Percentiles rank a stretch among this genome's conserved stretches.
These are phyloP conservation scores for Pseudogymnoascus sp. DNA, from an alignment of 2,329 filamentous ascomycete species.

Conservation along the genomic window DNA sequence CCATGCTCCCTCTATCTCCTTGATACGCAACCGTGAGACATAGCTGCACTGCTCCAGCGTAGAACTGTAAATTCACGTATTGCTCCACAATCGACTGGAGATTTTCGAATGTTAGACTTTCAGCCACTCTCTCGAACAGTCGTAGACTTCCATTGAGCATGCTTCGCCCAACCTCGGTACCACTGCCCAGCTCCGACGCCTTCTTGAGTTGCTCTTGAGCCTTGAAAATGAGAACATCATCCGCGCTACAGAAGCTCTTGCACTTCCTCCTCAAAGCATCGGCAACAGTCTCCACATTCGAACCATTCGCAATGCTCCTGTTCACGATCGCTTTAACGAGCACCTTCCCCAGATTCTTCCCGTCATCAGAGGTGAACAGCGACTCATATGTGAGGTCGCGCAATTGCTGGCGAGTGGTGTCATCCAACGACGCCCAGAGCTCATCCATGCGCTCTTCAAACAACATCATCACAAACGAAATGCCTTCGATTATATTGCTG, in stretches of 20 bases:
- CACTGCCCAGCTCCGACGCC: constrained; percentile 69
- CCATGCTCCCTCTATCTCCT: constrained; percentile 79
- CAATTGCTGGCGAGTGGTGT: constrained; percentile 60
- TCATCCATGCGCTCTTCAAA: constrained; percentile 92
- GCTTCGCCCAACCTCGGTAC: constrained; percentile 68
- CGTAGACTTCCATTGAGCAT: constrained; percentile 82
- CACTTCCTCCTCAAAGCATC: constrained; percentile 88
- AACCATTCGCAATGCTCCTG: constrained; percentile 91
- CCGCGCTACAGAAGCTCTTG: constrained; percentile 93
- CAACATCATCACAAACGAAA: constrained; percentile 89
- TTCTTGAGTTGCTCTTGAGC: constrained; percentile 91
- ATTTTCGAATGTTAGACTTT: constrained; percentile 72
- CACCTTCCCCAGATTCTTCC: constrained; percentile 85
- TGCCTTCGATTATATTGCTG: constrained; percentile 87
- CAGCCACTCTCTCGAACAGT: constrained; percentile 83
- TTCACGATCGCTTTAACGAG: constrained; percentile 98
- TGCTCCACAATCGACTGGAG: constrained; percentile 70
- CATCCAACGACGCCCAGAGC: constrained; percentile 71
- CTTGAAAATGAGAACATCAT: constrained; percentile 97
- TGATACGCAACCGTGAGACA: constrained; percentile 77
- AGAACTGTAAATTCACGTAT: constrained; percentile 79
- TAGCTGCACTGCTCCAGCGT: constrained; percentile 85
- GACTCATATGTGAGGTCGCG: constrained; percentile 77
- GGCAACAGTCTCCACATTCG: constrained; percentile 94
- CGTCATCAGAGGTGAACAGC: constrained; percentile 71